Conservation (phyloP, 805 yeast species). For the Blastobotrys attinorum region DNA sequence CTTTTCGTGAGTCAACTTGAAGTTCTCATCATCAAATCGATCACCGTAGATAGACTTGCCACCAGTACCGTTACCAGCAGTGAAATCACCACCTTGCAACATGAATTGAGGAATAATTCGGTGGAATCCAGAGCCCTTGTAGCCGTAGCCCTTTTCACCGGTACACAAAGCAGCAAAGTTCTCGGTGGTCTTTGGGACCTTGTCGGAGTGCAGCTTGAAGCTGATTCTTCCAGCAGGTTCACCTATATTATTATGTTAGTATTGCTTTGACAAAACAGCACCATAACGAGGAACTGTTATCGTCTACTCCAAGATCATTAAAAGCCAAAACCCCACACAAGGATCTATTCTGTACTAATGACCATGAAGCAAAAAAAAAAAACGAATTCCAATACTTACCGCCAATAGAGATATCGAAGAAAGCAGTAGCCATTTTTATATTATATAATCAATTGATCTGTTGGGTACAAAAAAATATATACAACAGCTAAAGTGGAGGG, state of each 20-base stretch:
- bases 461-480: too few species aligned
- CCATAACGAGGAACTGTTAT: too few species aligned
- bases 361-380: too few species aligned
- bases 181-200: constrained; percentile 83
- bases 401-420: not conserved
- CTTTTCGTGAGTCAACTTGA: constrained; percentile 61
- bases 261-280: too few species aligned
- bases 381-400: too few species aligned
- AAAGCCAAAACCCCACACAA: too few species aligned
- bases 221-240: constrained; percentile 68
- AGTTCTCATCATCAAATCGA: constrained; percentile 86
- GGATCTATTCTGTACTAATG: too few species aligned
- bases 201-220: constrained; percentile 77
- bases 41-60: constrained; percentile 81
- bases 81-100: constrained; percentile 95
- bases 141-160: constrained; percentile 75
- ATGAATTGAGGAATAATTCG: constrained; percentile 78
- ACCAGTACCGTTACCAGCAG: constrained; percentile 62
- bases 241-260: too few species aligned
- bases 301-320: too few species aligned
- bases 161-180: constrained; percentile 84
- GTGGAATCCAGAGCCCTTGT: constrained; percentile 79
- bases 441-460: too few species aligned
- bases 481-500: too few species aligned
- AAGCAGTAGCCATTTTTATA: not conserved